Conservation (phyloP, 1,284 basidiomycete species). For the Schizopora paradoxa region DNA sequence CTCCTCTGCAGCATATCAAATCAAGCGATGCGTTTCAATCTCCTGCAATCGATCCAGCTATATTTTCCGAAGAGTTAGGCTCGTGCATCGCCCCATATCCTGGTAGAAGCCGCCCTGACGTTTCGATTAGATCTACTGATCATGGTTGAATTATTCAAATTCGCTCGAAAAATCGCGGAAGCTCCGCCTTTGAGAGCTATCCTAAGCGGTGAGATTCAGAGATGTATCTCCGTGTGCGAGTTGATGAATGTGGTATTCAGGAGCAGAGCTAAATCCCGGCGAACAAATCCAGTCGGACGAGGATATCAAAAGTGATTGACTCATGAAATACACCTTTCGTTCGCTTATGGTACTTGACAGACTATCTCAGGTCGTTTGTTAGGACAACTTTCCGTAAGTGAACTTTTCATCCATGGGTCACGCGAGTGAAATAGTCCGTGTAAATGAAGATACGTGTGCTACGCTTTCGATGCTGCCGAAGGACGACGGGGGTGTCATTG, state of each 20-base stretch:
- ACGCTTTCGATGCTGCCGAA: conserved; percentile 44
- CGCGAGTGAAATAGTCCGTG: too few species aligned
- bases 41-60: conserved; percentile 33
- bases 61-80: conserved; percentile 23
- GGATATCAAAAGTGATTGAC: background rate
- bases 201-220: conserved; percentile 4
- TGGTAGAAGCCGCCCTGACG: too few species aligned
- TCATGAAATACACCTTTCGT: conserved; percentile 6
- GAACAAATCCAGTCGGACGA: background rate
- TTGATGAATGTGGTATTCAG: too few species aligned
- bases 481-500: conserved; percentile 43
- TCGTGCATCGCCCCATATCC: too few species aligned
- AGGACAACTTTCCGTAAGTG: too few species aligned
- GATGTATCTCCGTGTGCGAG: conserved; percentile 2
- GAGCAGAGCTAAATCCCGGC: too few species aligned
- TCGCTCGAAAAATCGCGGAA: conserved; percentile 10
- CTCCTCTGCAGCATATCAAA: conserved; percentile 22
- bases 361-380: conserved; percentile 8
- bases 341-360: too few species aligned
- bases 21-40: conserved; percentile 28
- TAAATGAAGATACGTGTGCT: conserved; percentile 21
- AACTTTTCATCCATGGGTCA: too few species aligned
- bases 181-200: conserved; percentile 12
- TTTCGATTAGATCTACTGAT: conserved; percentile 6
- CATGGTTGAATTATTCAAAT: conserved; percentile 15